Base-by-base conservation (phyloP, 192 early-diverging fungal species). In the Coemansia sp. region DNA sequence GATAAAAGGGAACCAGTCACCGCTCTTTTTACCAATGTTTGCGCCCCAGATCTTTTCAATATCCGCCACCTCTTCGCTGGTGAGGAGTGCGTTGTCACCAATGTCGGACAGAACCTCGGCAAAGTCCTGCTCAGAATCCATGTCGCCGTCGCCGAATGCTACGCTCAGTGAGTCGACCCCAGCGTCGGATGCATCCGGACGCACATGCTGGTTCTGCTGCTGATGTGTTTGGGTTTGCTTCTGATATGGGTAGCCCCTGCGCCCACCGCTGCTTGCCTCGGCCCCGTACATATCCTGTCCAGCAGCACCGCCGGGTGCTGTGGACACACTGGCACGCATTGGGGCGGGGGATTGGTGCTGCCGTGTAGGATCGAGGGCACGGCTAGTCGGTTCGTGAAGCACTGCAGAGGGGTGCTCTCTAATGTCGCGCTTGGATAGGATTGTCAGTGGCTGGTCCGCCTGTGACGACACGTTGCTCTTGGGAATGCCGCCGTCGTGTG, bases 31-130 rank as follows among this genome's bases (percentile, higher is more conserved):
- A 32, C 72, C 72, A 11, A 75, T 44, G 34, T 75, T 62, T 4
- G 72, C 65, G 20, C 72, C 72, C 72, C 72, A 75, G 25, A 75
- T 75, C 44, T 68, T 64, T 20, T 75, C 72, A 14, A 75, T 75
- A 36, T 75, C 72, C 5, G 53, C 47, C 0, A 63, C 61, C 53
- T 75, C 72, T 26, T 75, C 64, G 23, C 32, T 24, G 8, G 72
- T 64, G 9, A 75, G 56, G 41, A 67, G 19, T 2, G 53, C 7
- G 5, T 20, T 36, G 13, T 66, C 52, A 24, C 40, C 60, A 5
- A 33, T 43, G 17, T 75, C 72, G 3, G 72, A 68, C 14, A 57
- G 14, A 5, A 35, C 53, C 8, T 75, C 72, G 4, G 25, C 37
- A 19, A 55, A 59, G 34, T 68, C 64, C 17, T 42, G 15, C 9